Evolutionary conservation across 2,329 filamentous ascomycete genomes (phyloP), one percentile per base, ranked within the genome.

Genomic region (Aspergillus unguis): DNA sequence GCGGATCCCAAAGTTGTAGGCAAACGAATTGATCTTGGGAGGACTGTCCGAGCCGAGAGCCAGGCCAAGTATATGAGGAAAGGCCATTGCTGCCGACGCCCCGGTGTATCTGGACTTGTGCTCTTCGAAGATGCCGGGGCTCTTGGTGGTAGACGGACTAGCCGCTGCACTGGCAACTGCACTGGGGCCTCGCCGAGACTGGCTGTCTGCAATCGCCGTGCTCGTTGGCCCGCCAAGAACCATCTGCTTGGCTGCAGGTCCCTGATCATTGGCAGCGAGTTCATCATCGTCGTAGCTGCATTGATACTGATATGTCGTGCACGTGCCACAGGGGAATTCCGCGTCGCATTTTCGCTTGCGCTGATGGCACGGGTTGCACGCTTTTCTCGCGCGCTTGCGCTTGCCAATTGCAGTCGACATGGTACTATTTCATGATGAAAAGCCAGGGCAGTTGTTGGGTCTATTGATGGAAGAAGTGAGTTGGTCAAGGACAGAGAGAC

Each of bases 1-100:
- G 6, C 65, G 63, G 31, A 67, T 62, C 6, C 65, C 65, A 52
- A 67, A 67, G 55, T 65, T 67, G 54, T 66, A 67, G 4, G 65
- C 64, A n/a, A 62, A 59, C 1, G 65, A 65, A 2, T 52, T 40
- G 31, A 58, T 57, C 38, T 65, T 62, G 2, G 65, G 64, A 51
- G 62, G 63, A 27, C 38, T 60, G 35, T 62, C 54, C 8, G 63
- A 63, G 1, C 65, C 65, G 6, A 66, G 58, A 54, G 62, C 59
- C 49, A 59, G 35, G 9, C 65, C 60, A 17, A 67, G 41, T 11
- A 67, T 57, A 27, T 67, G 63, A 23, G 65, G 65, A 23, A 67
- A 67, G 28, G 62, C 62, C 63, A 62, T 67, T 44, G 64, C 64
- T 11, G 63, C 64, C 3, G 64, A 67, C 48, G 61, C 64, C 4